These are phyloP conservation scores for Colletotrichum orbiculare DNA, from an alignment of 2,329 filamentous ascomycete species.

Conservation along the genomic window DNA sequence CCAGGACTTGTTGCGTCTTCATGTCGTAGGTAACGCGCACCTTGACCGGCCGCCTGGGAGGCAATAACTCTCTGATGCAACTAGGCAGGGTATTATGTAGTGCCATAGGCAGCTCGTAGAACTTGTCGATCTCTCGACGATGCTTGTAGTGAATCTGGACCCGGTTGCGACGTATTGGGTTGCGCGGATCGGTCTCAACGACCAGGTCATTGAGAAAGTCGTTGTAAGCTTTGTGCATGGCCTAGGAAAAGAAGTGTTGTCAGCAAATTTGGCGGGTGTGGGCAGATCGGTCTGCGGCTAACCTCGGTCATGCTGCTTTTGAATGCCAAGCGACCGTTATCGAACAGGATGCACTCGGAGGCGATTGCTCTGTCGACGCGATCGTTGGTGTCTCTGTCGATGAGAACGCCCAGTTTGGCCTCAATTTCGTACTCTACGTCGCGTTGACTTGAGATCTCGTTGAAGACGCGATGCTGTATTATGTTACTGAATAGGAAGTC, in stretches of 20 bases:
- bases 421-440: conserved; percentile 90
- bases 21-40: conserved; percentile 83
- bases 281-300: conserved; percentile 44
- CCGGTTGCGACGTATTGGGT: conserved; percentile 59
- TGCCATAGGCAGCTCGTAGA: conserved; percentile 77
- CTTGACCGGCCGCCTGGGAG: conserved; percentile 66
- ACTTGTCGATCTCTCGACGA: conserved; percentile 83
- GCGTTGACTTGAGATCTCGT: conserved; percentile 66
- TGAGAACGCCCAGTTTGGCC: conserved; percentile 87
- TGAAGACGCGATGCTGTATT: conserved; percentile 73
- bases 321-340: conserved; percentile 74
- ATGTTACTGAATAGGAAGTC: conserved; percentile 84
- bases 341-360: conserved; percentile 77
- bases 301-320: conserved; percentile 92
- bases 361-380: conserved; percentile 75
- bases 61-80: conserved; percentile 70
- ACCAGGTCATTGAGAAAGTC: conserved; percentile 82
- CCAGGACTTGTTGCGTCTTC: conserved; percentile 75
- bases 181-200: conserved; percentile 65
- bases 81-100: conserved; percentile 71
- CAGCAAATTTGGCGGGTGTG: not conserved
- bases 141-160: conserved; percentile 83
- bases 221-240: conserved; percentile 86
- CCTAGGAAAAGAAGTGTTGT: conserved; percentile 54
- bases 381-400: conserved; percentile 77